Percentiles rank a stretch among this genome's conserved stretches.
Evolutionary conservation across 2,329 filamentous ascomycete species (phyloP).

Genomic region (Macroventuria anomochaeta): DNA sequence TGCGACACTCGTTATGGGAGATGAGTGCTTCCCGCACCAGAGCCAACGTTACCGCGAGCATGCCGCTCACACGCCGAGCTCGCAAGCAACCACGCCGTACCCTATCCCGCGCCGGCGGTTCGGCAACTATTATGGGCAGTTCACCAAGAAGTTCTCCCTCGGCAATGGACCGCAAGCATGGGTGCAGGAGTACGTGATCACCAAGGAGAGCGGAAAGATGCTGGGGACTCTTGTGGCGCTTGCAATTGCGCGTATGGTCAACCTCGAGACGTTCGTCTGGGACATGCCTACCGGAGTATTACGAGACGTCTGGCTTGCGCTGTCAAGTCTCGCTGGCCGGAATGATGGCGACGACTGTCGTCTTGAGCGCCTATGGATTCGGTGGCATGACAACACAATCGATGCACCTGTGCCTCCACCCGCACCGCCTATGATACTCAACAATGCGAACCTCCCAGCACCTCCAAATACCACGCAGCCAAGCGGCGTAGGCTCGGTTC

Average conservation of each 20-base stretch:
- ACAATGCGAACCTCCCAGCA: constrained; percentile 47
- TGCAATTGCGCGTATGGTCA: constrained; percentile 80
- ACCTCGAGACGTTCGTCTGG: constrained; percentile 83
- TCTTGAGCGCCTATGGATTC: constrained; percentile 77
- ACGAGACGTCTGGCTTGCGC: constrained; percentile 79
- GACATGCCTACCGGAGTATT: constrained; percentile 88
- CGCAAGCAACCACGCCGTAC: constrained; percentile 35
- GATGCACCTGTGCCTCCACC: constrained; percentile 48
- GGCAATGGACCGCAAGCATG: constrained; percentile 81
- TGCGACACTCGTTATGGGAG: constrained; percentile 77
- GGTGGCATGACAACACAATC: constrained; percentile 78
- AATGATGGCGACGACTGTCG: constrained; percentile 67
- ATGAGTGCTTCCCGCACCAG: constrained; percentile 65
- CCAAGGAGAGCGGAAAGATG: constrained; percentile 86
- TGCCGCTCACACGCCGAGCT: constrained; percentile 13
- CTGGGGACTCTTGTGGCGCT: constrained; percentile 81
- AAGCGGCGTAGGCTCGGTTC: constrained; percentile 42
- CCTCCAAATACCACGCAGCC: constrained; percentile 48
- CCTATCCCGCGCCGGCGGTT: constrained; percentile 56
- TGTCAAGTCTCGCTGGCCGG: constrained; percentile 72
- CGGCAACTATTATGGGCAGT: constrained; percentile 79
- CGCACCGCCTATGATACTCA: constrained; percentile 47
- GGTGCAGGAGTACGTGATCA: constrained; percentile 82
- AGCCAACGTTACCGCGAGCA: constrained; percentile 38
- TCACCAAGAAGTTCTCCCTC: constrained; percentile 80